These are phyloP conservation scores for Apiospora koreana DNA, from an alignment of 2,329 filamentous ascomycete species.

Conservation along the genomic window DNA sequence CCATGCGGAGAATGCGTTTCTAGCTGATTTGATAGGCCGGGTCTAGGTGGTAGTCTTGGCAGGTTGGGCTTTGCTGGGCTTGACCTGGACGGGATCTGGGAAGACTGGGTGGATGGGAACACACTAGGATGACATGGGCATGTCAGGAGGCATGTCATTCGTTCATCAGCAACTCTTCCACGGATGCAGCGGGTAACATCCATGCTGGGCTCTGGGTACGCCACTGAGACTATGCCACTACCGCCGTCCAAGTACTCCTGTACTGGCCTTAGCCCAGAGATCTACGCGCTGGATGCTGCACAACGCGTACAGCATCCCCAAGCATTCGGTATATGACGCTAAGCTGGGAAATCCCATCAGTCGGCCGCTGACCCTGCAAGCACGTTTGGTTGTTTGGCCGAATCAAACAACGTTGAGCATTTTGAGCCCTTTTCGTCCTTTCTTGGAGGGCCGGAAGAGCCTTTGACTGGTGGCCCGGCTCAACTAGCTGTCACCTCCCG, in stretches of 20 bases:
- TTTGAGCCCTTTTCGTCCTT: too few relatives aligned
- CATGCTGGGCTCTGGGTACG: background rate
- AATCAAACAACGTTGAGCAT: background rate
- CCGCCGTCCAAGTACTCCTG: background rate
- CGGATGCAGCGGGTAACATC: background rate
- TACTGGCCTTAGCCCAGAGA: background rate
- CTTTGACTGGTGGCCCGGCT: background rate
- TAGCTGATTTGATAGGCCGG: slow-evolving; percentile 6
- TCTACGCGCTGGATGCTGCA: background rate
- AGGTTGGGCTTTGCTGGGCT: background rate
- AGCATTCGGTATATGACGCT: background rate
- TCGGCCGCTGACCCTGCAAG: background rate
- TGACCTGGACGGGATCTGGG: background rate
- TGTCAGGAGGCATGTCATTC: slow-evolving; percentile 1
- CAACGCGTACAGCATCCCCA: background rate
- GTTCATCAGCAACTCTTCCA: slow-evolving; percentile 4
- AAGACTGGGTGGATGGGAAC: background rate
- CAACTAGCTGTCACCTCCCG: background rate
- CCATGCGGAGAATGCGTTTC: background rate
- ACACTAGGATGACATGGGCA: background rate
- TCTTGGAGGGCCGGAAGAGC: background rate
- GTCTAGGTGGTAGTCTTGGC: slow-evolving; percentile 3
- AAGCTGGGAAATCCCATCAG: background rate
- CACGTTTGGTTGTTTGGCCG: background rate
- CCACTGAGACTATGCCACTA: background rate